Base-by-base conservation (phyloP, 129 eudicot species). In the Chrysanthemum lavandulifolium region DNA sequence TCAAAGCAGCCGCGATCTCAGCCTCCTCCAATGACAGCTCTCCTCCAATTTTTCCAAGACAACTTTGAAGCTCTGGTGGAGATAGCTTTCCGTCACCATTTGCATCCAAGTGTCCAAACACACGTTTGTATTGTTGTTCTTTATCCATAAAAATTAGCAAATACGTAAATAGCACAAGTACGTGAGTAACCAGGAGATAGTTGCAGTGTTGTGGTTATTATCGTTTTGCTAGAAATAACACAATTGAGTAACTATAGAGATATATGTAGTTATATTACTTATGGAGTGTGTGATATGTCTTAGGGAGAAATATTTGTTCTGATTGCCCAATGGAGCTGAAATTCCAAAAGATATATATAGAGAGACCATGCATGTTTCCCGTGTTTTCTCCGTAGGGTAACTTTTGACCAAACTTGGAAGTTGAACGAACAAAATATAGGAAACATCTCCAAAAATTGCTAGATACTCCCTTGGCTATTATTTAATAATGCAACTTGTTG, bases 71-170 rank as follows among this genome's bases (percentile, higher is more conserved):
- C 86, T 89, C 96, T 0, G 72, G 51, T 2, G 90, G 71, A 7
- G 90, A 82, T 80, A 89, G 60, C 55, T 82, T 89, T 10, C 90
- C 92, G 55, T 89, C 92, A 21, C 78, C 81, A 45, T 90, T 73
- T 9, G 70, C 65, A 61, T 90, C 93, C 29, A 90, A 73, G 50
- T 81, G 87, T 10, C 65, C 56, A 64, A 90, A 90, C 13, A 87
- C 90, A 0, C 88, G 82, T 13, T 13, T 82, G 75, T 77, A 87
- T 80, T 85, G 88, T 73, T 72, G 60, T 1, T 68, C 4, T 65
- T 73, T 85, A 11, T 73, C 89, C 82, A 78, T 77, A 2, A 47
- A 76, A 57, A 10, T 29, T 25, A 19, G 0, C 57, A 61, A 54
- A 54, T 48, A 19, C 21, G 21, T 19, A 52, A 18, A 16, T 3